phyloP scores from a whole-genome alignment of 495 filamentous ascomycete species.

The Xylaria flabelliformis region DNA sequence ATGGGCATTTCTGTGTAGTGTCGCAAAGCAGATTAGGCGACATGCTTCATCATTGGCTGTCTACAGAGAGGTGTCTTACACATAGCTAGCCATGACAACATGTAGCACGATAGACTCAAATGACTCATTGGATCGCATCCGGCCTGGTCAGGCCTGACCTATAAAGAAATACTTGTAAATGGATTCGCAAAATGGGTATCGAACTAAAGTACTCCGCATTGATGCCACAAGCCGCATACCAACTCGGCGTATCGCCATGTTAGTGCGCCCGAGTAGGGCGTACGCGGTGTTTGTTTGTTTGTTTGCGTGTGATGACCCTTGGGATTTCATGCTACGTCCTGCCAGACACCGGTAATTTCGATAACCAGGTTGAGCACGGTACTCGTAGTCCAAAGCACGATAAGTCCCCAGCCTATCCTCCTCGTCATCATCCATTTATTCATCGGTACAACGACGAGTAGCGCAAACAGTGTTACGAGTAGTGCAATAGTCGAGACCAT shows the following conservation, averaged over 20 bases:
- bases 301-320: constrained; percentile 14
- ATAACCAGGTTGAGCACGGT: constrained; percentile 82
- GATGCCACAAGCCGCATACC: constrained; percentile 16
- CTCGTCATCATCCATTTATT: constrained; percentile 91
- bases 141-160: background rate
- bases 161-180: constrained; percentile 2
- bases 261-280: background rate
- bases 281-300: constrained; percentile 10
- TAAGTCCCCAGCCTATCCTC: constrained; percentile 79
- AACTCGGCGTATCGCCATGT: constrained; percentile 7
- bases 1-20: background rate
- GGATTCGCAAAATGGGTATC: constrained; percentile 6
- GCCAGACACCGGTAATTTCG: constrained; percentile 69
- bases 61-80: constrained; percentile 4
- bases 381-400: constrained; percentile 84
- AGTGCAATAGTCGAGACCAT: constrained; percentile 82
- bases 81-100: background rate
- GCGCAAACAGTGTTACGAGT: constrained; percentile 75
- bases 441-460: constrained; percentile 81
- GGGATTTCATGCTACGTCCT: constrained; percentile 42
- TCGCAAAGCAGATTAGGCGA: background rate
- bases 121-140: background rate
- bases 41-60: constrained; percentile 7
- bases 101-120: background rate
- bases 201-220: background rate